phyloP scores from a whole-genome alignment of 176 grass and related monocot species.

The Tillandsia fasciculata region DNA sequence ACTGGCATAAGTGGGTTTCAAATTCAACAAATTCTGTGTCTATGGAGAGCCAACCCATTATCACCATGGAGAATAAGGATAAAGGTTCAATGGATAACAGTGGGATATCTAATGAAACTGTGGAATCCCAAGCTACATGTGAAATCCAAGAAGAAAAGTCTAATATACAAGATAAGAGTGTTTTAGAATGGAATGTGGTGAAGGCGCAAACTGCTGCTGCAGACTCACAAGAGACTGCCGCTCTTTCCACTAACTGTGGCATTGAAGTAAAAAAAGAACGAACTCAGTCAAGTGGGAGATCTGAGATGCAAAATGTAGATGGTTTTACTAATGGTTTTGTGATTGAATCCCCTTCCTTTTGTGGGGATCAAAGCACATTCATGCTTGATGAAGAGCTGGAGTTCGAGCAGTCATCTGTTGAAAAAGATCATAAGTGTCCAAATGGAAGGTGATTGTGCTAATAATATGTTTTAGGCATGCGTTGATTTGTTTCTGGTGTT shows the following conservation, averaged over 20 bases:
- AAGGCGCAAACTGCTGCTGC: neutral
- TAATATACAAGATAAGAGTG: slow-evolving; percentile 1
- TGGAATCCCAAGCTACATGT: slow-evolving; percentile 5
- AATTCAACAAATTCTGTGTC: slow-evolving; percentile 11
- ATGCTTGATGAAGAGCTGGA: slow-evolving; percentile 54
- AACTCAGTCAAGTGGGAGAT: neutral
- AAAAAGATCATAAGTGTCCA: slow-evolving; percentile 25
- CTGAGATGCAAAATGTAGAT: slow-evolving; percentile 13
- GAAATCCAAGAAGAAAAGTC: slow-evolving; percentile 10
- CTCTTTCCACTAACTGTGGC: neutral
- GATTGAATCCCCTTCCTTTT: slow-evolving; percentile 3
- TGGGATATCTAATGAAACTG: slow-evolving; percentile 9
- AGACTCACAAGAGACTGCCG: neutral
- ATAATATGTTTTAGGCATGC: neutral
- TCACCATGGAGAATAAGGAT: slow-evolving; percentile 1
- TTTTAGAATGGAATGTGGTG: neutral
- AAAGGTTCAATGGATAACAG: neutral
- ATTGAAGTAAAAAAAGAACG: neutral
- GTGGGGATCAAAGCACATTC: slow-evolving; percentile 34
- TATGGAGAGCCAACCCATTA: slow-evolving; percentile 9
- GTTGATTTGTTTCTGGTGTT: neutral
- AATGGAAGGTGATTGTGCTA: slow-evolving; percentile 46
- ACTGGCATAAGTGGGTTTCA: slow-evolving; percentile 36
- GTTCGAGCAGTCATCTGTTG: slow-evolving; percentile 39
- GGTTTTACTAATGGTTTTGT: slow-evolving; percentile 17